Evolutionary conservation across 148 eudicot genomes (phyloP).

Genomic region (Fallopia convolvulus): DNA sequence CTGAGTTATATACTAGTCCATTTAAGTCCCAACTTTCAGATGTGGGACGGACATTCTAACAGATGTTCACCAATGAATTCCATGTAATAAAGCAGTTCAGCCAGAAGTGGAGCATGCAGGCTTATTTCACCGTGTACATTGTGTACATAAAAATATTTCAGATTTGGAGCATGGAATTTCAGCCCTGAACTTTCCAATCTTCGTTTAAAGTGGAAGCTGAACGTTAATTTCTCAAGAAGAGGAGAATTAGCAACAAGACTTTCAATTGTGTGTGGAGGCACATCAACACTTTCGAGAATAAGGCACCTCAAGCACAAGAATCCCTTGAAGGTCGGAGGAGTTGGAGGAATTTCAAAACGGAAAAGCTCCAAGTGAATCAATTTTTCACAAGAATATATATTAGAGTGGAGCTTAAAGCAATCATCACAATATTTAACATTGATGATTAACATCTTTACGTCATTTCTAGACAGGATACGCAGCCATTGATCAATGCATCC

Average conservation of each 20-base stretch:
- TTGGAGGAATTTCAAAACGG: conserved; percentile 61
- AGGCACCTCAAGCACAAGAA: conserved; percentile 42
- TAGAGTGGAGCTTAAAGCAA: conserved; percentile 27
- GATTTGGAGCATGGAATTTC: conserved; percentile 54
- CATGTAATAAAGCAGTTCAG: conserved; percentile 38
- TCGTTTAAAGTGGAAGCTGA: conserved; percentile 35
- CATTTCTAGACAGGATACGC: too few relatives aligned
- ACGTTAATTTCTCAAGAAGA: conserved; percentile 48
- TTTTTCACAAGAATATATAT: conserved; percentile 39
- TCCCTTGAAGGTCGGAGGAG: conserved; percentile 36
- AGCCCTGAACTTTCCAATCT: conserved; percentile 24
- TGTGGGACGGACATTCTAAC: too few relatives aligned
- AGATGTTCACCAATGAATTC: conserved; percentile 53
- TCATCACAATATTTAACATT: conserved; percentile 27
- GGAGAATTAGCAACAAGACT: conserved; percentile 48
- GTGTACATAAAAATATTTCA: conserved; percentile 43
- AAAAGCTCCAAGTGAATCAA: conserved; percentile 51
- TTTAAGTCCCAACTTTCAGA: too few relatives aligned
- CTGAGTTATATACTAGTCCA: too few relatives aligned
- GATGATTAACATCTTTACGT: background rate
- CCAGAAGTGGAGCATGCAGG: conserved; percentile 19
- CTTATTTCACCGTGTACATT: conserved; percentile 43
- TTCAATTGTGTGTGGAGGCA: conserved; percentile 45
- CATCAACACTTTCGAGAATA: conserved; percentile 40
- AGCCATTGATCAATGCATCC: conserved; percentile 21